A percentile compares a stretch with the other conserved stretches of the same genome.
Evolutionary conservation across 768 basidiomycete species (phyloP).

Genomic region (Leucosporidium yakuticum): DNA sequence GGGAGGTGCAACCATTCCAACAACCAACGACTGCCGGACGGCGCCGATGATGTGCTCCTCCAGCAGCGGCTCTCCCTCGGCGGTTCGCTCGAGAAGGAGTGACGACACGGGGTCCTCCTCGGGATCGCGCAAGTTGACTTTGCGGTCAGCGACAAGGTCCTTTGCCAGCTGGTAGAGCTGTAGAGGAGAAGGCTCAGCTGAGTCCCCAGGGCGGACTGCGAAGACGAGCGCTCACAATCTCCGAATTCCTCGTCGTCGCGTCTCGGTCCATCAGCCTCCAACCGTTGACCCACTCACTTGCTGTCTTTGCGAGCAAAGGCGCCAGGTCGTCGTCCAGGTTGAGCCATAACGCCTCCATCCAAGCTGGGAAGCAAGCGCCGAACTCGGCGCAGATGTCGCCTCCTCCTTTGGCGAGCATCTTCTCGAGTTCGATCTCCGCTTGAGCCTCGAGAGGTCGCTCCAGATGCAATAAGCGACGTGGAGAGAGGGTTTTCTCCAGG

Average conservation of each 20-base stretch:
- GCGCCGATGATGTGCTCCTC: constrained; percentile 17
- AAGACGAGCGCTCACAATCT: too few relatives aligned
- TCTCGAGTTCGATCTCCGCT: not conserved
- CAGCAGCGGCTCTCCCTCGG: not conserved
- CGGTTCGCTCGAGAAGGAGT: constrained; percentile 11
- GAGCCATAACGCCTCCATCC: constrained; percentile 4
- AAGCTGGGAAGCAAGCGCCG: constrained; percentile 12
- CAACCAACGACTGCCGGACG: constrained; percentile 21
- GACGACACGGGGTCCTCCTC: constrained; percentile 24
- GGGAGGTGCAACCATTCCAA: constrained; percentile 20
- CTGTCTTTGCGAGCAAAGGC: not conserved
- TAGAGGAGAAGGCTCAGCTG: too few relatives aligned
- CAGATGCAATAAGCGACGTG: not conserved
- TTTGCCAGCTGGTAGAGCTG: constrained; percentile 11
- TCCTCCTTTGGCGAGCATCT: not conserved
- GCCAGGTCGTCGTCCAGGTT: constrained; percentile 13
- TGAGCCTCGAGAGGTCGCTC: not conserved
- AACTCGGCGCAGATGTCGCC: constrained; percentile 23
- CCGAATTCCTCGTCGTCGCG: not conserved
- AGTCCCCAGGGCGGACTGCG: too few relatives aligned
- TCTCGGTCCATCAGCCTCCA: constrained; percentile 8
- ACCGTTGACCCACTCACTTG: constrained; percentile 13
- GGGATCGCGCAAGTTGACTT: constrained; percentile 5
- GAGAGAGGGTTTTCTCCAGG: constrained; percentile 24
- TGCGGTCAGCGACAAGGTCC: constrained; percentile 9